A percentile compares a stretch with the other conserved stretches of the same genome.
Conservation (phyloP, 1,139 yeast species). For the Candida pseudocylindracea region DNA sequence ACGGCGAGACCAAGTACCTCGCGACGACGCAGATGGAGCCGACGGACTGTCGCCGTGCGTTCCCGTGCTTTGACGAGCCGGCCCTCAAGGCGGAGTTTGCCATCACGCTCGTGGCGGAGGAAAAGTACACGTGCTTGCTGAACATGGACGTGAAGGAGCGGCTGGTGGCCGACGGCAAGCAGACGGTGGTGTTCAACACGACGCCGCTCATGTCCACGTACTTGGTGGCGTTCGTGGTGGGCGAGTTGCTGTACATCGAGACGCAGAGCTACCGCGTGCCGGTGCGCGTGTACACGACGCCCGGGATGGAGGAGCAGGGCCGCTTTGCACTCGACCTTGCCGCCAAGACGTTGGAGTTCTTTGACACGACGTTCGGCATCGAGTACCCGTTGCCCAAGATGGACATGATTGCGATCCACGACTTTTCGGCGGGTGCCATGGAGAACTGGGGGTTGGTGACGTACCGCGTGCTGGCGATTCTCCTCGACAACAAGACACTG, state of each 20-base stretch:
- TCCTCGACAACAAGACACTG: conserved; percentile 43
- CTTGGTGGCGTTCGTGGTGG: conserved; percentile 6
- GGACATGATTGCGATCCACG: conserved; percentile 58
- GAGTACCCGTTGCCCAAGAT: conserved; percentile 55
- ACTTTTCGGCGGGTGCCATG: conserved; percentile 69
- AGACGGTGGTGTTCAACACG: conserved; percentile 19
- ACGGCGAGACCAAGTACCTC: conserved; percentile 34
- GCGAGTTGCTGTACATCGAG: conserved; percentile 1
- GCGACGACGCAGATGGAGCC: conserved; percentile 78
- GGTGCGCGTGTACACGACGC: conserved; percentile 5
- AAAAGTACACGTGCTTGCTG: conserved; percentile 26
- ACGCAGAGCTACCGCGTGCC: conserved; percentile 2
- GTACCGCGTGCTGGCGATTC: conserved; percentile 55
- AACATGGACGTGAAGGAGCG: conserved; percentile 12
- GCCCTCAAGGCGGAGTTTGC: conserved; percentile 45
- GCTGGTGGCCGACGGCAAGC: conserved; percentile 19
- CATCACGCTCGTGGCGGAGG: conserved; percentile 29
- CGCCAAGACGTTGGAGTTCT: conserved; percentile 44
- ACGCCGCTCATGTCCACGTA: conserved; percentile 7
- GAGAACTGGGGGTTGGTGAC: conserved; percentile 83
- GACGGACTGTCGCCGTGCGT: conserved; percentile 67
- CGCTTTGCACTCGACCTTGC: conserved; percentile 25
- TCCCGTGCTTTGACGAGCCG: conserved; percentile 74
- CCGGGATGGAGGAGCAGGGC: conserved; percentile 5
- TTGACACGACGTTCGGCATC: conserved; percentile 38